Conservation (phyloP, 768 basidiomycete species). For the Rhodotorula taiwanensis region DNA sequence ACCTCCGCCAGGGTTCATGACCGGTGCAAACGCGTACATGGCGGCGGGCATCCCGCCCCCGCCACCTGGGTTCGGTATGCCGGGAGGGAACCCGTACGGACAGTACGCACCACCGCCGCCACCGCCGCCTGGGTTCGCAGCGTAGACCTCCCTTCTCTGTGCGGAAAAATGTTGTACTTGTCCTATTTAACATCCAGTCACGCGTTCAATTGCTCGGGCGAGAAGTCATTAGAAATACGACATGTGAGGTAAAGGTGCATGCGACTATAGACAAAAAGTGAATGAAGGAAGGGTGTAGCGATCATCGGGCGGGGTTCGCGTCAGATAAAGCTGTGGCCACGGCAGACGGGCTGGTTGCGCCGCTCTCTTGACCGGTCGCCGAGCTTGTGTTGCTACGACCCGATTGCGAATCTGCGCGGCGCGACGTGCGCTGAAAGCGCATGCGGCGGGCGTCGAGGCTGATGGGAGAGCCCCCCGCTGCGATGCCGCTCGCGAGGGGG, state of each 20-base stretch:
- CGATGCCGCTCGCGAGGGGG: not conserved
- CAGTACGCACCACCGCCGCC: conserved; percentile 16
- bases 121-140: conserved; percentile 7
- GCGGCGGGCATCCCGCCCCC: conserved; percentile 16
- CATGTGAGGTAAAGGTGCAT: no score
- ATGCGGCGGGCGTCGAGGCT: conserved; percentile 19
- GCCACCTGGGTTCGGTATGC: conserved; percentile 17
- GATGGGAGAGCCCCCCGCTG: conserved; percentile 1
- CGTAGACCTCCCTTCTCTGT: no score
- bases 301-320: no score
- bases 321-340: no score
- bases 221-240: no score
- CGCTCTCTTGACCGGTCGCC: not conserved
- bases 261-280: no score
- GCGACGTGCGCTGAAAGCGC: conserved; percentile 15
- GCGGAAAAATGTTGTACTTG: no score
- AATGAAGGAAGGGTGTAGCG: no score
- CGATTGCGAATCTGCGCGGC: no score
- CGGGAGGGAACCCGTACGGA: conserved; percentile 1
- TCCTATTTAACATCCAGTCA: no score
- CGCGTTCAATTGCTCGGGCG: no score
- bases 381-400: conserved; percentile 3
- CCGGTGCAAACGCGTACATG: conserved; percentile 21
- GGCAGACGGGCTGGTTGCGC: not conserved
- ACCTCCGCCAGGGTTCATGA: conserved; percentile 19